Percentiles rank a stretch among this genome's conserved stretches.
These are phyloP conservation scores for Colletotrichum sp. DNA, from an alignment of 2,329 filamentous ascomycete species.

Conservation along the genomic window DNA sequence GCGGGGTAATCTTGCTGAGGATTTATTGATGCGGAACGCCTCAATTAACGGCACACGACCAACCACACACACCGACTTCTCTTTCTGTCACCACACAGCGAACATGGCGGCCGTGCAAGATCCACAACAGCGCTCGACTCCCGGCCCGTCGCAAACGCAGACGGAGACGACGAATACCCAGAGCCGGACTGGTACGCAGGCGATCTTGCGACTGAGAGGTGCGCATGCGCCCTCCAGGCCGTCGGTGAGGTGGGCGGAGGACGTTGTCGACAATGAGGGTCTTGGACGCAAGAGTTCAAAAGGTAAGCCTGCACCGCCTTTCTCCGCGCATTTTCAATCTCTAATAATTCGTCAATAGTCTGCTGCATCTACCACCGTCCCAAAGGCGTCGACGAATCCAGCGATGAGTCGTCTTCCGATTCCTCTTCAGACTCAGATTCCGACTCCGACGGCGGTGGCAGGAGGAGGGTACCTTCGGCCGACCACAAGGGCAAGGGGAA, in stretches of 20 bases:
- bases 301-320: conserved; percentile 56
- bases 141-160: conserved; percentile 38
- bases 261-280: conserved; percentile 94
- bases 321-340: neutral
- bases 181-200: conserved; percentile 31
- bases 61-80: conserved; percentile 8
- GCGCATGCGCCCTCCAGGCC: conserved; percentile 51
- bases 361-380: conserved; percentile 98
- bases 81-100: neutral
- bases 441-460: conserved; percentile 47
- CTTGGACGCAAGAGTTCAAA: conserved; percentile 94
- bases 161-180: conserved; percentile 30
- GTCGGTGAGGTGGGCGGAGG: conserved; percentile 89
- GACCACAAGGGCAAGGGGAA: conserved; percentile 44
- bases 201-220: conserved; percentile 59
- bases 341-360: conserved; percentile 56
- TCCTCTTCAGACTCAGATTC: conserved; percentile 59
- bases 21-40: neutral
- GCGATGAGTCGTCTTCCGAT: conserved; percentile 66
- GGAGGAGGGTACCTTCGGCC: conserved; percentile 25
- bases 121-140: conserved; percentile 28
- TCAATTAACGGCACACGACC: neutral
- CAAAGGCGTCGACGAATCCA: conserved; percentile 81
- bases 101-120: conserved; percentile 29
- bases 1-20: neutral